phyloP scores from a whole-genome alignment of 306 rosid genomes.

The Cyclanthera cordifolia region DNA sequence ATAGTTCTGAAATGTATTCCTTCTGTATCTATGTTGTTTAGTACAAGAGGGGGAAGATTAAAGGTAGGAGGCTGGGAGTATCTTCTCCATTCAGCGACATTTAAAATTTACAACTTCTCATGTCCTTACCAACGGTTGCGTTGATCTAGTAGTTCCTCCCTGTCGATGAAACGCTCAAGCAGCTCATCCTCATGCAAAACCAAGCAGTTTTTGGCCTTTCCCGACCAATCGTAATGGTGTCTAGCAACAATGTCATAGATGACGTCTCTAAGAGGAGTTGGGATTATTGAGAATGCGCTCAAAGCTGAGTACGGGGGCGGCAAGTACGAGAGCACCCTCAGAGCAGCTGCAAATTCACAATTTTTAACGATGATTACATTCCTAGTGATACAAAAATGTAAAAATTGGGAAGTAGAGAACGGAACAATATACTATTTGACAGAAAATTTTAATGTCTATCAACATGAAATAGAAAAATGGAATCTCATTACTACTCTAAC shows the following conservation, averaged over 20 bases:
- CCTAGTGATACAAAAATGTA: not conserved
- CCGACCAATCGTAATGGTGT: conserved; percentile 45
- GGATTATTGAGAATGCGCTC: conserved; percentile 37
- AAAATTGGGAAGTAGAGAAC: not conserved
- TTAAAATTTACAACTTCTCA: not conserved
- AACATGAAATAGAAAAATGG: not conserved
- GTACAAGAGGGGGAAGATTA: not conserved
- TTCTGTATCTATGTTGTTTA: not conserved
- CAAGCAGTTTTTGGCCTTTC: conserved; percentile 49
- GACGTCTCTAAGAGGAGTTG: conserved; percentile 53
- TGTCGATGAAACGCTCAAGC: conserved; percentile 74
- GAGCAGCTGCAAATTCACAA: conserved; percentile 47
- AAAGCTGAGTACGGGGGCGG: conserved; percentile 63
- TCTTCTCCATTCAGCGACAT: not conserved
- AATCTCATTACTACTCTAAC: too few relatives aligned
- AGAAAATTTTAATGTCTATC: not conserved
- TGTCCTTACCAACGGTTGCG: conserved; percentile 8
- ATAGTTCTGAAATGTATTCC: not conserved
- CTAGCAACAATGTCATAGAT: conserved; percentile 51
- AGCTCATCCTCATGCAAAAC: conserved; percentile 53
- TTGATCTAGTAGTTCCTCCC: conserved; percentile 46
- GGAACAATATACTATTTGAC: not conserved
- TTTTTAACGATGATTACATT: not conserved
- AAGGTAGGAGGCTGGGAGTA: not conserved
- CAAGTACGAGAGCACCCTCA: conserved; percentile 57